Conservation (phyloP, 2,329 filamentous ascomycete species). For the Fusarium concolor region DNA sequence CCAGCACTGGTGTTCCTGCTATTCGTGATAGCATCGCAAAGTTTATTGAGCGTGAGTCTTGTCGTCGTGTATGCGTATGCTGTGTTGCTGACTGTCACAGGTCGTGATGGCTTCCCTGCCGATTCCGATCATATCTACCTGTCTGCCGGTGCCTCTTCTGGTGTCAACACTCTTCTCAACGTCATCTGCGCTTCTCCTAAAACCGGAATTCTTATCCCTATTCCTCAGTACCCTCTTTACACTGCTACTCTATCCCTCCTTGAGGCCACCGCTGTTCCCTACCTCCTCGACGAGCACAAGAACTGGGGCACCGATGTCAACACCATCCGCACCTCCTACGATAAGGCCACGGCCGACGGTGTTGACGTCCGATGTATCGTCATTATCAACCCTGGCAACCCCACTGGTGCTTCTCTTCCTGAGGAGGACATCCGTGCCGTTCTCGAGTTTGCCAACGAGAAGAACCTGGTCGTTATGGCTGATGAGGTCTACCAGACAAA, state of each 20-base stretch:
- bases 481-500: constrained; percentile 99
- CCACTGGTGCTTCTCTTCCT: constrained; percentile 87
- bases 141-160: constrained; percentile 89
- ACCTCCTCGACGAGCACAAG: constrained; percentile 88
- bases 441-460: constrained; percentile 85
- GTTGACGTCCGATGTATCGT: constrained; percentile 92
- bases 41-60: constrained; percentile 83
- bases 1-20: constrained; percentile 86
- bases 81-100: constrained; percentile 53
- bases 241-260: constrained; percentile 90
- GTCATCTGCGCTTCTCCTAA: constrained; percentile 83
- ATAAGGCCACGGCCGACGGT: constrained; percentile 79
- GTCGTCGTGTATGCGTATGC: not conserved
- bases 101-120: constrained; percentile 87
- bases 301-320: constrained; percentile 89
- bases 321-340: constrained; percentile 79
- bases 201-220: constrained; percentile 90
- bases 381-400: constrained; percentile 98
- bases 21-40: constrained; percentile 91
- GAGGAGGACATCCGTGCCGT: constrained; percentile 84
- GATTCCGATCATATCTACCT: constrained; percentile 87
- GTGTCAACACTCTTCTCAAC: constrained; percentile 92
- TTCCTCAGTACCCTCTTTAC: constrained; percentile 98
- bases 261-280: constrained; percentile 88
- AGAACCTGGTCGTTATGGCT: constrained; percentile 89